A percentile compares a stretch with the other conserved stretches of the same genome.
These are phyloP conservation scores for Schizosaccharomyces pombe DNA, from an alignment of 805 yeast genomes.

Conservation along the genomic window ASM294v3 CU329670.1:3509501-3510000, in stretches of 20 bases:
- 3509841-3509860: background rate
- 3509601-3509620: too few species aligned
- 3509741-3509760: background rate
- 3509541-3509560: too few species aligned
- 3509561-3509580: background rate
- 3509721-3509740: background rate
- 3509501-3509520: conserved; percentile 4
- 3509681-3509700: background rate
- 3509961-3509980: background rate
- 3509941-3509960: background rate
- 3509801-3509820: background rate
- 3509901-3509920: background rate
- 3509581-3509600: background rate
- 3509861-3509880: background rate
- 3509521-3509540: background rate
- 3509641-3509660: background rate
- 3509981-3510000: background rate
- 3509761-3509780: background rate
- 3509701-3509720: background rate
- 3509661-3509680: background rate
- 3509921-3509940: background rate
- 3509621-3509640: background rate
- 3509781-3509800: background rate
- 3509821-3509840: background rate
- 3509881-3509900: background rate